Conservation (phyloP, 306 rosid species). For the Inga leiocalycina region DNA sequence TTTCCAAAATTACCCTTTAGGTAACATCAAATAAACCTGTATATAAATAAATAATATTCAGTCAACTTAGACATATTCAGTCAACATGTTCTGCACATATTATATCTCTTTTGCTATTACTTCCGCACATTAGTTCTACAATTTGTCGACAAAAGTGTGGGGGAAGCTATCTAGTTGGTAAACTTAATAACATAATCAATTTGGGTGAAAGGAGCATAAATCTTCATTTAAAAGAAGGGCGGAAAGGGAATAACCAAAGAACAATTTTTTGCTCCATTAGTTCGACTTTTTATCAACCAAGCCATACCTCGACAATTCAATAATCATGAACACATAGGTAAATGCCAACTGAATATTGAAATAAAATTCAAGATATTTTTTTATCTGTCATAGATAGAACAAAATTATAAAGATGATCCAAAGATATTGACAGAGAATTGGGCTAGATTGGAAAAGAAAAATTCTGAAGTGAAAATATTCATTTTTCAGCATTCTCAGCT, state of each 20-base stretch:
- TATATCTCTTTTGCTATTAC: background rate
- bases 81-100: background rate
- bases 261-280: too few species aligned
- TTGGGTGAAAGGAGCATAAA: background rate
- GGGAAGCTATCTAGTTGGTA: background rate
- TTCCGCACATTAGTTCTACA: background rate
- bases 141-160: background rate
- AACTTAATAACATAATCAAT: background rate
- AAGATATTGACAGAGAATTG: background rate
- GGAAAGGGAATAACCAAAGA: too few species aligned
- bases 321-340: background rate
- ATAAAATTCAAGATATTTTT: background rate
- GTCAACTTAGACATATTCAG: background rate
- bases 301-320: background rate
- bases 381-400: background rate
- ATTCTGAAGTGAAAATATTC: background rate
- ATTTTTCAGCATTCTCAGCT: background rate
- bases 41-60: background rate
- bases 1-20: background rate
- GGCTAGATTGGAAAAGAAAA: background rate
- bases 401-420: background rate
- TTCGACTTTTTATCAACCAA: background rate
- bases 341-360: background rate
- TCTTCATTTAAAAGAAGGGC: background rate
- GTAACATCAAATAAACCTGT: background rate